phyloP scores from a whole-genome alignment of 2,329 filamentous ascomycete species.

The Neurospora sp. region DNA sequence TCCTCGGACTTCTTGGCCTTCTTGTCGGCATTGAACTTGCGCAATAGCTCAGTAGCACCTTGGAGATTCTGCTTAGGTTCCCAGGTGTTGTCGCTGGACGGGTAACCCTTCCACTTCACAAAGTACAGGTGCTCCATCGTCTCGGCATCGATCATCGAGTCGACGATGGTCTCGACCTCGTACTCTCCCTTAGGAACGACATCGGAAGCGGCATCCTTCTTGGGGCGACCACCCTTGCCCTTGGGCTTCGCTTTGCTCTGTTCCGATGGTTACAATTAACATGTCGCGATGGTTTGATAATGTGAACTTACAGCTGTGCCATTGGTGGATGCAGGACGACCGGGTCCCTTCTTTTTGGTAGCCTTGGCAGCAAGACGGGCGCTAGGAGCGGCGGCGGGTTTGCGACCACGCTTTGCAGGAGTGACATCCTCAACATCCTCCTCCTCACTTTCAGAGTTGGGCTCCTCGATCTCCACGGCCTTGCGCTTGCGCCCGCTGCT shows the following conservation, averaged over 20 bases:
- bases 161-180: constrained; percentile 39
- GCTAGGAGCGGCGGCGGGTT: constrained; percentile 11
- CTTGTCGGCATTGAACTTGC: constrained; percentile 26
- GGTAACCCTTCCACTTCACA: constrained; percentile 45
- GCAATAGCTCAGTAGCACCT: constrained; percentile 28
- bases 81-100: constrained; percentile 39
- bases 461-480: constrained; percentile 11
- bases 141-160: constrained; percentile 27
- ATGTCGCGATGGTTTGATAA: too few relatives aligned
- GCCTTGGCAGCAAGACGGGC: constrained; percentile 15
- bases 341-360: constrained; percentile 13
- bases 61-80: constrained; percentile 37
- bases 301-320: constrained; percentile 7
- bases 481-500: constrained; percentile 20
- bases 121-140: constrained; percentile 33
- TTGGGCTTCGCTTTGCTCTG: constrained; percentile 11
- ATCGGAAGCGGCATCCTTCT: constrained; percentile 6
- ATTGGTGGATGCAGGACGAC: constrained; percentile 8
- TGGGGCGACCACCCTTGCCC: constrained; percentile 9
- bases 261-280: not conserved
- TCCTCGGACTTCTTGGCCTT: constrained; percentile 3
- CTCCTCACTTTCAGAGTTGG: constrained; percentile 1
- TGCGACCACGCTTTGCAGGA: constrained; percentile 15
- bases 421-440: constrained; percentile 7
- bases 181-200: constrained; percentile 25